Evolutionary conservation across 306 rosid species (phyloP).

Genomic region (Cucurbita pepo): DNA sequence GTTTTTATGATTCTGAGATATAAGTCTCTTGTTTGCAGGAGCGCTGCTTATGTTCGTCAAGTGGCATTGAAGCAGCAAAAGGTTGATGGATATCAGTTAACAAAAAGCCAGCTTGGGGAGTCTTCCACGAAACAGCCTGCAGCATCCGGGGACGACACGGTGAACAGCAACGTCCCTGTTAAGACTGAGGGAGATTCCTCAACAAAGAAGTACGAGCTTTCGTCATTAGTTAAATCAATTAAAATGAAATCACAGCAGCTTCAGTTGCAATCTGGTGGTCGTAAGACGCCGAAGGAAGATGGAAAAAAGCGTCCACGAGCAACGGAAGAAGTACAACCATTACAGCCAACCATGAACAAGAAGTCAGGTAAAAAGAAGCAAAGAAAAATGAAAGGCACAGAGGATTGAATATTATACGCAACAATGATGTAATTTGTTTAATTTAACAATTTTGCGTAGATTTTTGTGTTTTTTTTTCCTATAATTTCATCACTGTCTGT

Average conservation of each 20-base stretch:
- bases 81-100: conserved; percentile 16
- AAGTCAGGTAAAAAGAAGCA: conserved; percentile 16
- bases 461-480: background rate
- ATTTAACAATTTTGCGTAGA: background rate
- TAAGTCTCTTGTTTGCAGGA: conserved; percentile 37
- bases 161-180: conserved; percentile 10
- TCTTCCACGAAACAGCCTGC: conserved; percentile 7
- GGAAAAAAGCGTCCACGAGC: conserved; percentile 13
- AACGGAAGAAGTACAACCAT: conserved; percentile 9
- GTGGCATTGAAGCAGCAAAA: conserved; percentile 33
- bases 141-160: conserved; percentile 9
- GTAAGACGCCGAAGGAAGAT: conserved; percentile 13
- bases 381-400: background rate
- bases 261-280: conserved; percentile 19
- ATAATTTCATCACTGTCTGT: background rate
- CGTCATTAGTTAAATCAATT: conserved; percentile 42
- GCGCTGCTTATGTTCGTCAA: conserved; percentile 51
- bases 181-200: conserved; percentile 14
- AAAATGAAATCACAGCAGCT: conserved; percentile 56
- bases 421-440: background rate
- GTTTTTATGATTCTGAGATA: conserved; percentile 7
- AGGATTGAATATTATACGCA: background rate
- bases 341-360: conserved; percentile 6
- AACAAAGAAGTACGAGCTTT: conserved; percentile 36
- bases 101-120: conserved; percentile 13